Conservation (phyloP, 441 rosid genomes). For the Aquilaria agallochum region DNA sequence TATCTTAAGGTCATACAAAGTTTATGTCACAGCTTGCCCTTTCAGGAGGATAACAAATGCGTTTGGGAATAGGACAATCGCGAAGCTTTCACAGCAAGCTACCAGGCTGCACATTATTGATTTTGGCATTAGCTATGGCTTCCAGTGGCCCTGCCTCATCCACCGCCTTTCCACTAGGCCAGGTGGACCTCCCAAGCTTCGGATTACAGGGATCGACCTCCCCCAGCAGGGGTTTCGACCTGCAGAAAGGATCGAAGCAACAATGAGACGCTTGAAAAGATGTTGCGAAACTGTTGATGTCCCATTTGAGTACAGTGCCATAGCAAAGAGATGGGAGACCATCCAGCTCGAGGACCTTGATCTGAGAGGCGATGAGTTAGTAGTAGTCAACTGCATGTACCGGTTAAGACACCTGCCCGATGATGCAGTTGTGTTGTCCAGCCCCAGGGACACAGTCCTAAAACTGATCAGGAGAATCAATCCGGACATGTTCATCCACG, state of each 20-base stretch:
- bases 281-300: conserved; percentile 57
- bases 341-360: conserved; percentile 44
- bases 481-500: conserved; percentile 52
- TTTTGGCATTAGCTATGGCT: conserved; percentile 79
- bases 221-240: conserved; percentile 82
- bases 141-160: conserved; percentile 88
- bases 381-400: conserved; percentile 39
- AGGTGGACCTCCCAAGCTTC: conserved; percentile 52
- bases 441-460: conserved; percentile 49
- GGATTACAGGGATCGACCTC: conserved; percentile 70
- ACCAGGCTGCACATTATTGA: conserved; percentile 66
- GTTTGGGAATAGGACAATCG: conserved; percentile 45
- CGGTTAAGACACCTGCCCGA: conserved; percentile 45
- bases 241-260: conserved; percentile 62
- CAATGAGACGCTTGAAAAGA: conserved; percentile 47
- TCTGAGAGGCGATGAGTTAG: conserved; percentile 33
- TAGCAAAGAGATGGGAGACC: conserved; percentile 85
- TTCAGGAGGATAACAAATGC: conserved; percentile 50
- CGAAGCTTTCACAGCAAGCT: conserved; percentile 42
- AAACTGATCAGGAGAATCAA: conserved; percentile 34
- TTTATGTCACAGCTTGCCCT: conserved; percentile 46
- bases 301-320: conserved; percentile 51
- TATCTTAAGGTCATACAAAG: conserved; percentile 44
- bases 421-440: conserved; percentile 30
- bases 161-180: conserved; percentile 38